Evolutionary conservation across 805 yeast genomes (phyloP).

Genomic region (Zygosaccharomyces siamensis): DNA sequence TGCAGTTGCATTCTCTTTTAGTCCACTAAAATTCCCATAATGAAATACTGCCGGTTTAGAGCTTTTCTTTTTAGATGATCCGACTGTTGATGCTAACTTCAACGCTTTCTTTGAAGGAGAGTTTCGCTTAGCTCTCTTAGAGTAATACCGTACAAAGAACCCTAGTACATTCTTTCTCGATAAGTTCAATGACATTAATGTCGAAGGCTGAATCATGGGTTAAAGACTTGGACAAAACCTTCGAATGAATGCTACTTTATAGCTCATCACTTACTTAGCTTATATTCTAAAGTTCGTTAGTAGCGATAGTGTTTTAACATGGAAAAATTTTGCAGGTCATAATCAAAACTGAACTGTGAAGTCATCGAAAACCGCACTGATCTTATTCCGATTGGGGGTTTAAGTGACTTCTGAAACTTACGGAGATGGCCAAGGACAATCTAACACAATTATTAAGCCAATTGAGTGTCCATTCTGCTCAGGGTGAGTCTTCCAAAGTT

Average conservation of each 20-base stretch:
- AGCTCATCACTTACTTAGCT: not conserved
- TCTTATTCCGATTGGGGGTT: not conserved
- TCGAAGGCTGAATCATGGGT: not conserved
- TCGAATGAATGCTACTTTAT: not conserved
- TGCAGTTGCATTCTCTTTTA: constrained; percentile 39
- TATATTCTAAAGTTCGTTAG: constrained; percentile 1
- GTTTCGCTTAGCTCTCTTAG: not conserved
- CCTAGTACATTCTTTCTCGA: not conserved
- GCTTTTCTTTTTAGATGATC: constrained; percentile 1
- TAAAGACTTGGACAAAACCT: not conserved
- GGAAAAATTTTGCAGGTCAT: constrained; percentile 7
- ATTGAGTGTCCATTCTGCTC: constrained; percentile 30
- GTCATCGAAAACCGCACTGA: not conserved
- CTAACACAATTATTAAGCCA: constrained; percentile 26
- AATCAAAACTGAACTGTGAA: not conserved
- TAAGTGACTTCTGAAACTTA: not conserved
- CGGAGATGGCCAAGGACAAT: constrained; percentile 23
- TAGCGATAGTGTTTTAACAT: constrained; percentile 6
- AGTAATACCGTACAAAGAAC: constrained; percentile 5
- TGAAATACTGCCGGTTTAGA: constrained; percentile 18
- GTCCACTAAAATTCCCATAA: constrained; percentile 48
- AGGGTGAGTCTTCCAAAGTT: constrained; percentile 28
- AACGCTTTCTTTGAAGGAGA: constrained; percentile 5
- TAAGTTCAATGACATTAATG: not conserved
- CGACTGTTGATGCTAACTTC: constrained; percentile 12